Evolutionary conservation across 2,329 filamentous ascomycete genomes (phyloP), one percentile per base, ranked within the genome.

Genomic region (Chaetomium globosum): DNA sequence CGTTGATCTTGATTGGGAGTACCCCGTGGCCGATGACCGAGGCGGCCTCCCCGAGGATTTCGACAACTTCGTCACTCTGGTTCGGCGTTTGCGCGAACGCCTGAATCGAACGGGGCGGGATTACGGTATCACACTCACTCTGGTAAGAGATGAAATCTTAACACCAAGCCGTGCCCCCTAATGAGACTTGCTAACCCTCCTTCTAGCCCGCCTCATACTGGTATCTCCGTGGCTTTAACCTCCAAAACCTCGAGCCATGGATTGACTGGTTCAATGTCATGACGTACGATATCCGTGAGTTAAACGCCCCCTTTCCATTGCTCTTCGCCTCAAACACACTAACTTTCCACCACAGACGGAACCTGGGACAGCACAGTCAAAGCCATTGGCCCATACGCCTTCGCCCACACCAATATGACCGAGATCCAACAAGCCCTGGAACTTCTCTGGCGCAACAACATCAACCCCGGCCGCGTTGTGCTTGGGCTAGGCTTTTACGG

Each of bases 1-100:
- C 7, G 59, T 61, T 16, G 59, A 61, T 46, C 31, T 61, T 4
- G 59, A 61, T 16, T 61, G 58, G 58, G 58, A 61, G 49, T 53
- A 51, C 36, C 55, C 55, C 23, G 55, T 39, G 10, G 55, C 55
- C 9, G 55, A 58, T 19, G 55, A 58, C 39, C 55, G 55, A n/a
- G 55, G 55, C 7, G 55, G 55, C 16, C 6, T 48, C 9, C 55
- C 36, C 13, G 55, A 6, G 3, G 55, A 58, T 12, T 58, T n/a
- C 9, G 55, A 58, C 55, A 30, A 30, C 26, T 48, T 46, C 31
- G 39, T 48, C 8, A 58, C 55, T 9, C 23, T 58, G 3, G 36
- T 58, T 26, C 55, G 55, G 23, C 55, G 55, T 26, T 58, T 58
- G 55, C 55, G 55, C 10, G 55, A 58, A 39, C 55, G 55, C 31